phyloP scores from a whole-genome alignment of 2,329 filamentous ascomycete species.

The Diplodia intermedia region DNA sequence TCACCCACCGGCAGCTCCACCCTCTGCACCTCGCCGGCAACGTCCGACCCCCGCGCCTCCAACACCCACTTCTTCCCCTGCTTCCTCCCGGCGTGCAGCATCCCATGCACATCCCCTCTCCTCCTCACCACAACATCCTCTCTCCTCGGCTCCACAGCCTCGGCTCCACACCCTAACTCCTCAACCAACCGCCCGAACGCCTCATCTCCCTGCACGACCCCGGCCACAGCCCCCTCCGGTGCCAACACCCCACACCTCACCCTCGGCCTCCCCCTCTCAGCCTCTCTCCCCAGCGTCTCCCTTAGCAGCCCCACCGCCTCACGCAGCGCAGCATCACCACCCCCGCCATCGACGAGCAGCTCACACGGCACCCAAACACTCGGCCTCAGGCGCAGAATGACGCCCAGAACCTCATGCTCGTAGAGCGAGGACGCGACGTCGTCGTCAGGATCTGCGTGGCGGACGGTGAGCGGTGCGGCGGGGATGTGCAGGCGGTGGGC shows the following conservation, averaged over 20 bases:
- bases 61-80: background rate
- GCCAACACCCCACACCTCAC: conserved; percentile 16
- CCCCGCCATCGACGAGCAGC: background rate
- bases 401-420: conserved; percentile 18
- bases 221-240: background rate
- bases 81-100: conserved; percentile 1
- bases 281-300: conserved; percentile 1
- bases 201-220: background rate
- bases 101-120: conserved; percentile 18
- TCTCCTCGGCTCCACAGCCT: background rate
- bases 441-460: background rate
- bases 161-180: background rate
- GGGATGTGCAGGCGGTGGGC: background rate
- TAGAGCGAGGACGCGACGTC: background rate
- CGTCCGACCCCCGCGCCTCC: background rate
- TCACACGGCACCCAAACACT: conserved; percentile 23
- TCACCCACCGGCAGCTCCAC: background rate
- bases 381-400: conserved; percentile 6
- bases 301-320: background rate
- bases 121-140: conserved; percentile 8
- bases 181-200: conserved; percentile 5
- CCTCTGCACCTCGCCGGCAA: background rate
- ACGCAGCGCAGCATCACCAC: background rate
- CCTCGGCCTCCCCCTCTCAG: background rate
- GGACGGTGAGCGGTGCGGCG: too few species aligned